phyloP scores from a whole-genome alignment of 768 basidiomycete genomes.

The Suillus tomentosus region DNA sequence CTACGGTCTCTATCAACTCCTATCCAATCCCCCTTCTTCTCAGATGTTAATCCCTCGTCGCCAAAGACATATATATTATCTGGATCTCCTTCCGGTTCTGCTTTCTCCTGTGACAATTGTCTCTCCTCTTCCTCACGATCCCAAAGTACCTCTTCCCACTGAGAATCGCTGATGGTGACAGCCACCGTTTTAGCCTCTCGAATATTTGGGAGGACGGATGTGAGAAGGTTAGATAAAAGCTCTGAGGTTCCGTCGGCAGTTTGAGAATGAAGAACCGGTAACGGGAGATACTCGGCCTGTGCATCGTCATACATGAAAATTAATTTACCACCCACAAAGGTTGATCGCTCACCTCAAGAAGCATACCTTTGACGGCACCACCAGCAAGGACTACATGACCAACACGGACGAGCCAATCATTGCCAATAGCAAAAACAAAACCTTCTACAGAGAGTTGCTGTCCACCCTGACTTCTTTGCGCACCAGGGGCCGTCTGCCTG shows the following conservation, averaged over 20 bases:
- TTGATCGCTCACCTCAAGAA: conserved; percentile 62
- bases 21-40: conserved; percentile 67
- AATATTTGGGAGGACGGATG: conserved; percentile 73
- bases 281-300: conserved; percentile 82
- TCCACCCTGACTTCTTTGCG: conserved; percentile 52
- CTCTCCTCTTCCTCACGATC: conserved; percentile 65
- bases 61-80: conserved; percentile 67
- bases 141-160: conserved; percentile 84
- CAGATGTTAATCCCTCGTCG: conserved; percentile 51
- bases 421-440: conserved; percentile 71
- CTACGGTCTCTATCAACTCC: conserved; percentile 79
- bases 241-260: conserved; percentile 69
- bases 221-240: conserved; percentile 71
- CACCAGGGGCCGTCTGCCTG: conserved; percentile 45
- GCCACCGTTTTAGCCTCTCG: conserved; percentile 74
- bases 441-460: conserved; percentile 78
- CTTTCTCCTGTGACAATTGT: conserved; percentile 23
- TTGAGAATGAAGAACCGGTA: conserved; percentile 67
- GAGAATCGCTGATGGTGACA: conserved; percentile 73
- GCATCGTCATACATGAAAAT: neutral
- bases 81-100: conserved; percentile 22
- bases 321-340: neutral
- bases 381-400: conserved; percentile 79
- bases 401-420: conserved; percentile 78
- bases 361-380: conserved; percentile 79